Evolutionary conservation across 768 basidiomycete genomes (phyloP).

Genomic region (Boletus reticulatus): DNA sequence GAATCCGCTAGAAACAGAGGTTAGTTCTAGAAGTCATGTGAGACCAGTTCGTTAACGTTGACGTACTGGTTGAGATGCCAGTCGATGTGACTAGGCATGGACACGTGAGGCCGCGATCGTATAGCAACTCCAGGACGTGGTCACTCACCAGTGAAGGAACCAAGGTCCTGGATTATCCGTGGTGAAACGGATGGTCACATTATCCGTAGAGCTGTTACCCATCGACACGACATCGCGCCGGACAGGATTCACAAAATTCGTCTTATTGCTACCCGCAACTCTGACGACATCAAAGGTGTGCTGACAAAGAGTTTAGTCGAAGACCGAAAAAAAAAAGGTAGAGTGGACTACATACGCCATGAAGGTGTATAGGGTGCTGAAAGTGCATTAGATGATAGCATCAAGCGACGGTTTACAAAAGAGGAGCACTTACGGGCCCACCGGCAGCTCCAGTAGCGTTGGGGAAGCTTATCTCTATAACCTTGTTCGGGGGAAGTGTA

Average conservation of each 20-base stretch:
- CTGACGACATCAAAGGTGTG: conserved; percentile 36
- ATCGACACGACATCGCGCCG: conserved; percentile 32
- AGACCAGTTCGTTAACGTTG: not conserved
- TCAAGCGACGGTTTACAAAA: not conserved
- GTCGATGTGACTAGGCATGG: conserved; percentile 15
- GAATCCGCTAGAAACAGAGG: conserved; percentile 11
- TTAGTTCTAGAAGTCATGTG: not conserved
- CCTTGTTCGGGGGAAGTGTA: conserved; percentile 41
- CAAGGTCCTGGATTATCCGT: conserved; percentile 68
- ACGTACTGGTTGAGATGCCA: conserved; percentile 21
- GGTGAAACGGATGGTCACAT: conserved; percentile 55
- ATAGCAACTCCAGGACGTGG: too few relatives aligned
- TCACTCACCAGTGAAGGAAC: conserved; percentile 6
- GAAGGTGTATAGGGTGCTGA: conserved; percentile 40
- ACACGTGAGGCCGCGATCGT: not conserved
- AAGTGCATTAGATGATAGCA: not conserved
- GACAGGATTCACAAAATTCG: conserved; percentile 37
- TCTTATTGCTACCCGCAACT: conserved; percentile 20
- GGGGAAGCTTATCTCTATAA: conserved; percentile 47
- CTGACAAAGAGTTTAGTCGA: conserved; percentile 11
- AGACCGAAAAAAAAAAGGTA: not conserved
- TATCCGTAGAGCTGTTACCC: conserved; percentile 31
- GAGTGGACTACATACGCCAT: conserved; percentile 32
- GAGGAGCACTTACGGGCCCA: conserved; percentile 27
- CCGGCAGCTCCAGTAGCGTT: conserved; percentile 23